phyloP scores from a whole-genome alignment of 306 rosid genomes.

The Vigna hirtella region DNA sequence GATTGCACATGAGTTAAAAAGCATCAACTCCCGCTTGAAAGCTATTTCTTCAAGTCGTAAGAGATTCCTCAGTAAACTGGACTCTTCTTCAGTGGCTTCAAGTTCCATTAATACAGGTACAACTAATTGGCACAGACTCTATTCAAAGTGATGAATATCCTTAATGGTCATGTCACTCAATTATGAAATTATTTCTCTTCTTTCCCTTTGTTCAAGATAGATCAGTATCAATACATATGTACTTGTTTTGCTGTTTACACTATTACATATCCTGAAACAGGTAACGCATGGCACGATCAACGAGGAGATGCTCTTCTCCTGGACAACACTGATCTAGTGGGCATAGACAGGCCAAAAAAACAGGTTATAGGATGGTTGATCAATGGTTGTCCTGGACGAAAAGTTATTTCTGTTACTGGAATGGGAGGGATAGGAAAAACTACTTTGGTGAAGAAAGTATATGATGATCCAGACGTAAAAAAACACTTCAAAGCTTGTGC shows the following conservation, averaged over 20 bases:
- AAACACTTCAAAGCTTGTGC: constrained; percentile 56
- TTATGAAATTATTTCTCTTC: neutral
- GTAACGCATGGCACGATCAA: constrained; percentile 48
- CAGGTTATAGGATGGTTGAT: constrained; percentile 48
- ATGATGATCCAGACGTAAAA: constrained; percentile 58
- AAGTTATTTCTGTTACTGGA: constrained; percentile 60
- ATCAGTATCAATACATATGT: neutral
- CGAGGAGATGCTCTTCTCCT: constrained; percentile 67
- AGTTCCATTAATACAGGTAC: constrained; percentile 47
- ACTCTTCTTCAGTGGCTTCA: constrained; percentile 47
- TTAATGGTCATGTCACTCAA: neutral
- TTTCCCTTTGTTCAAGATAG: constrained; percentile 25
- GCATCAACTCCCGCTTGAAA: constrained; percentile 44
- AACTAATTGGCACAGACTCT: constrained; percentile 7
- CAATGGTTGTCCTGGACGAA: constrained; percentile 18
- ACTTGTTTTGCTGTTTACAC: constrained; percentile 22
- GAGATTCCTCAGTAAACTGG: constrained; percentile 41
- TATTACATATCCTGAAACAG: constrained; percentile 44
- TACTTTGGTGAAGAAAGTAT: constrained; percentile 61
- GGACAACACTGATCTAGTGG: constrained; percentile 65
- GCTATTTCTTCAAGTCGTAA: constrained; percentile 26
- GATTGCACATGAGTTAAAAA: constrained; percentile 43
- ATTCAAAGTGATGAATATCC: constrained; percentile 19
- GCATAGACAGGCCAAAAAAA: constrained; percentile 51
- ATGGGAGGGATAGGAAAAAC: constrained; percentile 78